Conservation (phyloP, 2,329 filamentous ascomycete genomes). For the Ophiostoma fasciatum region DNA sequence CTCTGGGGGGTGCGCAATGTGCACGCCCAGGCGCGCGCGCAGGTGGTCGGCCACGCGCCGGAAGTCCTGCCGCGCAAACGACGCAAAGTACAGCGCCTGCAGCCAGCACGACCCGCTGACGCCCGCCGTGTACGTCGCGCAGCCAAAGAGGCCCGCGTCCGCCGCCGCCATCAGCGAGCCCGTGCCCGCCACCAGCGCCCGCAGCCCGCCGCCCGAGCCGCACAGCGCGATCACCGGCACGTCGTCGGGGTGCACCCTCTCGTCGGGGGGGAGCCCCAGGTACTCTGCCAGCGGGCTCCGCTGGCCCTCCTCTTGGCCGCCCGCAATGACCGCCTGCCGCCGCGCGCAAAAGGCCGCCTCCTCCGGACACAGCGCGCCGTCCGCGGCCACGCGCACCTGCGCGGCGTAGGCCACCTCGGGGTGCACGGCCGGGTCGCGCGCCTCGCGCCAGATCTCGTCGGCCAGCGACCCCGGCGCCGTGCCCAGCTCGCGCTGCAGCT, state of each 20-base stretch:
- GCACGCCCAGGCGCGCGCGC: conserved; percentile 68
- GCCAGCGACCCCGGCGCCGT: conserved; percentile 79
- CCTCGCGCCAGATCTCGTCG: conserved; percentile 86
- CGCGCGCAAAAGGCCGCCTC: conserved; percentile 61
- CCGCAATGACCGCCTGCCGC: conserved; percentile 48
- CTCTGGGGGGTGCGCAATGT: conserved; percentile 83
- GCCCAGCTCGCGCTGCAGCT: conserved; percentile 76
- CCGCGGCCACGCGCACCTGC: conserved; percentile 58
- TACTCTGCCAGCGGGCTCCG: conserved; percentile 72
- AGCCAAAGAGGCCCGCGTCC: conserved; percentile 83
- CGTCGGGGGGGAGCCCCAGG: conserved; percentile 53
- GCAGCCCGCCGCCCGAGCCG: conserved; percentile 79
- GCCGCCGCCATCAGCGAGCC: conserved; percentile 75
- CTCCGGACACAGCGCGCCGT: conserved; percentile 59
- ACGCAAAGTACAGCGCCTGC: conserved; percentile 74
- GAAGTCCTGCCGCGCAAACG: conserved; percentile 55
- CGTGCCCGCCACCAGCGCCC: conserved; percentile 79
- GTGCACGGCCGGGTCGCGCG: conserved; percentile 67
- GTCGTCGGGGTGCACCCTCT: conserved; percentile 81
- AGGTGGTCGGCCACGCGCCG: conserved; percentile 65
- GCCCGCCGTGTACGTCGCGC: conserved; percentile 84
- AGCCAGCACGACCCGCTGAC: conserved; percentile 96
- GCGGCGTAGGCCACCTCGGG: conserved; percentile 80
- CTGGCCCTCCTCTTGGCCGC: no score
- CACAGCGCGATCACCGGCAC: conserved; percentile 89